Evolutionary conservation across 2,329 filamentous ascomycete species (phyloP).

Genomic region (Fusarium heterosporum): DNA sequence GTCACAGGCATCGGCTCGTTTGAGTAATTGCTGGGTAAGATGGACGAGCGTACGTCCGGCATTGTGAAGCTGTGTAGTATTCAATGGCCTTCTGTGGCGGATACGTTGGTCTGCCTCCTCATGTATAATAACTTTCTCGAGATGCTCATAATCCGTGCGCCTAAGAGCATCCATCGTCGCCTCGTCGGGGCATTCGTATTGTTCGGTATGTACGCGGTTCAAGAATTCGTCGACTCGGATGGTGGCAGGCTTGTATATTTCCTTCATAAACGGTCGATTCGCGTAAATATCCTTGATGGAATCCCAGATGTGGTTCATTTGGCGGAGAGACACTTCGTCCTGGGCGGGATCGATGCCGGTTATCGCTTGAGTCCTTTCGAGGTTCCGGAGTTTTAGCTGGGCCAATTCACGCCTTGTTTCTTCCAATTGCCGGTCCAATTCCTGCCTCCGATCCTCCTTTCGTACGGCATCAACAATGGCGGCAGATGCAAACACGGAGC

Average conservation of each 20-base stretch:
- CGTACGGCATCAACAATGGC: slow-evolving; percentile 69
- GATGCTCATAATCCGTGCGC: slow-evolving; percentile 47
- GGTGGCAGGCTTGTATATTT: slow-evolving; percentile 49
- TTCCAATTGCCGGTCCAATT: slow-evolving; percentile 72
- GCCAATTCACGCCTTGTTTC: slow-evolving; percentile 63
- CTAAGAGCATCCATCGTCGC: slow-evolving; percentile 37
- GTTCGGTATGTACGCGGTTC: slow-evolving; percentile 44
- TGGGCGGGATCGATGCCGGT: slow-evolving; percentile 17
- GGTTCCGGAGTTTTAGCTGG: slow-evolving; percentile 50
- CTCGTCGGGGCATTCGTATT: slow-evolving; percentile 47
- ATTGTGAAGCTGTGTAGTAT: slow-evolving; percentile 44
- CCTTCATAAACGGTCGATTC: slow-evolving; percentile 53
- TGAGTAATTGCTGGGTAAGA: slow-evolving; percentile 49
- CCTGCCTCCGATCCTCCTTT: slow-evolving; percentile 68
- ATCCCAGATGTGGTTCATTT: slow-evolving; percentile 51
- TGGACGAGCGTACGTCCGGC: slow-evolving; percentile 45
- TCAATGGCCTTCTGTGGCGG: slow-evolving; percentile 41
- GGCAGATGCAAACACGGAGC: slow-evolving; percentile 73
- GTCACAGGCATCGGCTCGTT: slow-evolving; percentile 44
- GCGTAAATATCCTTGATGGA: slow-evolving; percentile 48
- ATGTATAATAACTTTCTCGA: slow-evolving; percentile 47
- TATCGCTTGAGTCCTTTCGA: slow-evolving; percentile 35
- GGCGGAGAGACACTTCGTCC: slow-evolving; percentile 38
- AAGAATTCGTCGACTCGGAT: slow-evolving; percentile 47
- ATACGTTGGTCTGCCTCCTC: slow-evolving; percentile 46